Evolutionary conservation across 108 stramenopile species (phyloP).

Genomic region (Skeletonema potamos): DNA sequence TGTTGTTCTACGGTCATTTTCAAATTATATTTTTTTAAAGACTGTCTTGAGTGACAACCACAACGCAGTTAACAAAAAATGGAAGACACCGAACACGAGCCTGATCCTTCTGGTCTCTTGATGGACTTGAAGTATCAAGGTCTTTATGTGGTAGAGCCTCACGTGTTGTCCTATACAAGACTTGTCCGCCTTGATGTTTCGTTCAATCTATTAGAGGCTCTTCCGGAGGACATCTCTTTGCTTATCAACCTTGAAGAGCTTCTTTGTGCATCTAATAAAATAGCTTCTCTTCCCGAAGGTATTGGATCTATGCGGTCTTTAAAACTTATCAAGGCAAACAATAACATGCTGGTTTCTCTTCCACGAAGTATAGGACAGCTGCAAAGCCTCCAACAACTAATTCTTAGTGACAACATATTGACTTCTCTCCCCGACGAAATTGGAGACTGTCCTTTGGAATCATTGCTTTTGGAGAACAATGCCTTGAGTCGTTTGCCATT

Average conservation of each 20-base stretch:
- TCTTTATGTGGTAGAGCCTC: conserved; percentile 8
- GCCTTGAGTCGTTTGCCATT: conserved; percentile 32
- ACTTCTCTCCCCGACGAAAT: conserved; percentile 36
- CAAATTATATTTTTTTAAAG: too few species aligned
- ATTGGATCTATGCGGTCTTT: conserved; percentile 16
- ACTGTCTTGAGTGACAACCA: too few species aligned
- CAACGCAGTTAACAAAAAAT: neutral
- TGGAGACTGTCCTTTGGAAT: conserved; percentile 11
- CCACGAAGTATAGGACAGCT: conserved; percentile 19
- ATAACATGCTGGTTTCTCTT: conserved; percentile 16
- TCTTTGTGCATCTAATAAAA: conserved; percentile 25
- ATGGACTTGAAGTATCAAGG: conserved; percentile 34
- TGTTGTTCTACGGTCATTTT: too few species aligned
- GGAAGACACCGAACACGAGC: conserved; percentile 32
- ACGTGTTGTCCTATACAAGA: conserved; percentile 14
- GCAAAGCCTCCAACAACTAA: conserved; percentile 17
- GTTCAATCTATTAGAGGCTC: conserved; percentile 27
- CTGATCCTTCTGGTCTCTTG: conserved; percentile 22
- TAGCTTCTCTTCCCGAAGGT: conserved; percentile 17
- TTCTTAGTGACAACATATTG: conserved; percentile 24
- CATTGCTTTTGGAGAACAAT: conserved; percentile 34
- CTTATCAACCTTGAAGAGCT: conserved; percentile 22
- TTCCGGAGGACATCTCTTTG: conserved; percentile 22
- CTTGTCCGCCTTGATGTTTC: conserved; percentile 23
- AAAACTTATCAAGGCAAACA: conserved; percentile 31